A percentile compares a stretch with the other conserved stretches of the same genome.
These are phyloP conservation scores for Trichomonascaceae sp. DNA, from an alignment of 1,139 yeast genomes.

Conservation along the genomic window DNA sequence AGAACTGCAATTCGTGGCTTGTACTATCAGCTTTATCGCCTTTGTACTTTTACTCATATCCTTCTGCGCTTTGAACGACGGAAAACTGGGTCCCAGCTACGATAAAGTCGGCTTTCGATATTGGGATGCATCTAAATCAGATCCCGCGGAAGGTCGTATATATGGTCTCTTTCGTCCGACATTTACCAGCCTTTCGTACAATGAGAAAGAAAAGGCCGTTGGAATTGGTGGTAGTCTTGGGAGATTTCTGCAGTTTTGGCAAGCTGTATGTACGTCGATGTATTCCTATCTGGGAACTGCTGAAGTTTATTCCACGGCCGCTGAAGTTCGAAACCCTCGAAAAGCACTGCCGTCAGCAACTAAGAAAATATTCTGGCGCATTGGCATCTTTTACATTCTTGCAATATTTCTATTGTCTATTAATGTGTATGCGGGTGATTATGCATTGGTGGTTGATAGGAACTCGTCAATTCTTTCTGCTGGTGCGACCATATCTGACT, in stretches of 20 bases:
- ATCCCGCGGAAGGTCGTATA: slow-evolving; percentile 42
- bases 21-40: slow-evolving; percentile 51
- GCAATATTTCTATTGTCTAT: slow-evolving; percentile 68
- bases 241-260: slow-evolving; percentile 55
- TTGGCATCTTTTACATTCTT: slow-evolving; percentile 59
- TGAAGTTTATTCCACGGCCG: slow-evolving; percentile 77
- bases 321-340: slow-evolving; percentile 79
- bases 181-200: background rate
- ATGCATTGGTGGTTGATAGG: slow-evolving; percentile 38
- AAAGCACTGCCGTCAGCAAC: slow-evolving; percentile 75
- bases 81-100: slow-evolving; percentile 35
- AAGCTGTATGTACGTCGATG: slow-evolving; percentile 59
- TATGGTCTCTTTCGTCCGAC: slow-evolving; percentile 64
- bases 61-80: slow-evolving; percentile 60
- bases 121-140: slow-evolving; percentile 54
- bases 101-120: slow-evolving; percentile 54
- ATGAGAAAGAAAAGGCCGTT: background rate
- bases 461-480: background rate
- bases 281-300: slow-evolving; percentile 80
- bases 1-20: slow-evolving; percentile 54
- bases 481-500: background rate
- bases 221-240: slow-evolving; percentile 65
- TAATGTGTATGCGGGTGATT: slow-evolving; percentile 70
- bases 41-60: slow-evolving; percentile 50
- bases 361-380: slow-evolving; percentile 65